Evolutionary conservation across 2,329 filamentous ascomycete species (phyloP).

Genomic region (Verticillium isaacii): DNA sequence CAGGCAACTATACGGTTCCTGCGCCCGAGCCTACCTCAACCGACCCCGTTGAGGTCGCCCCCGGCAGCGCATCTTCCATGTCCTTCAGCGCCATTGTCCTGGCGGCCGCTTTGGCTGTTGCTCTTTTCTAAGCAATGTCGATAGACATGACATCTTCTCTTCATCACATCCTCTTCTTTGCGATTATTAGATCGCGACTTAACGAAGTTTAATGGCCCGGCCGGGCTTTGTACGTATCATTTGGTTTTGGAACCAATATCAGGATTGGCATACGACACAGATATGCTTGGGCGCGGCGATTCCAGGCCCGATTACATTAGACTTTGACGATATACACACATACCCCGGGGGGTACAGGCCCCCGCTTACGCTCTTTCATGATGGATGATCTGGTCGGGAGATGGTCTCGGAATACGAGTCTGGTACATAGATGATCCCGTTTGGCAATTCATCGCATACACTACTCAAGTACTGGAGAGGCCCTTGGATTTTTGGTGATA

Average conservation of each 20-base stretch:
- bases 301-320: neutral
- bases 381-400: neutral
- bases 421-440: neutral
- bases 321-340: neutral
- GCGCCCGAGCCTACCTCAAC: neutral
- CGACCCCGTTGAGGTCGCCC: neutral
- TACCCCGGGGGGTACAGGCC: neutral
- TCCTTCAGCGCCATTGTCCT: conserved; percentile 8
- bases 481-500: too few relatives aligned
- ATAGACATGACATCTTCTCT: neutral
- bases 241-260: neutral
- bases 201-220: neutral
- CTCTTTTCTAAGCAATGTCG: conserved; percentile 7
- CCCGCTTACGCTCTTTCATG: neutral
- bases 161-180: neutral
- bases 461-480: too few relatives aligned
- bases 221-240: neutral
- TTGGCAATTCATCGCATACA: neutral
- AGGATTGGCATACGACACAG: neutral
- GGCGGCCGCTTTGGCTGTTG: conserved; percentile 8
- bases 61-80: conserved; percentile 2
- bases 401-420: neutral
- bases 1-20: neutral
- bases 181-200: neutral
- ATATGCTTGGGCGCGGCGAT: neutral